These are phyloP conservation scores for Backusella circina DNA, from an alignment of 192 early-diverging fungal genomes.

Conservation along the genomic window DNA sequence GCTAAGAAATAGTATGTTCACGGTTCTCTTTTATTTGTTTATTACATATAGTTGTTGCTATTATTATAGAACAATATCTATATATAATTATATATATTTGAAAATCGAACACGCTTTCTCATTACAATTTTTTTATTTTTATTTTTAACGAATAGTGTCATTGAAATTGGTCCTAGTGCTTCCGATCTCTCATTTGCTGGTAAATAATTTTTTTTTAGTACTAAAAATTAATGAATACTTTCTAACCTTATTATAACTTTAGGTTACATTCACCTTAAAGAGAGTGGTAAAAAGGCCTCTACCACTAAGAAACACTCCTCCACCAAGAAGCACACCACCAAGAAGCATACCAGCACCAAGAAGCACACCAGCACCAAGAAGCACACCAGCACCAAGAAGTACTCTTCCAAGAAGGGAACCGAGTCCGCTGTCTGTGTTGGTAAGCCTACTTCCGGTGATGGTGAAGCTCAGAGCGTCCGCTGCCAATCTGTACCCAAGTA, in stretches of 20 bases:
- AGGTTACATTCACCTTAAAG: constrained; percentile 3
- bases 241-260: background rate
- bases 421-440: background rate
- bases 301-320: background rate
- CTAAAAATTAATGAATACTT: background rate
- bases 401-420: background rate
- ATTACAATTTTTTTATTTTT: background rate
- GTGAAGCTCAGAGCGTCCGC: background rate
- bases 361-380: background rate
- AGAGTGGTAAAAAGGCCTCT: background rate
- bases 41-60: background rate
- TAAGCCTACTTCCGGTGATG: background rate
- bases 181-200: constrained; percentile 12
- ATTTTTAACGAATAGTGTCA: constrained; percentile 13
- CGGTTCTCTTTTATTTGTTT: background rate
- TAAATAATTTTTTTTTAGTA: background rate
- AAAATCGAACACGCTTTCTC: background rate
- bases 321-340: background rate
- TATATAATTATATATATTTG: background rate
- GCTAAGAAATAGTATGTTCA: constrained; percentile 16
- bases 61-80: background rate
- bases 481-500: background rate
- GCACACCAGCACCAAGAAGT: background rate
- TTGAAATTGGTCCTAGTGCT: constrained; percentile 10
- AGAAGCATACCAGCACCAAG: background rate